These are phyloP conservation scores for Aspergillus tanneri DNA, from an alignment of 2,329 filamentous ascomycete genomes.

Conservation along the genomic window DNA sequence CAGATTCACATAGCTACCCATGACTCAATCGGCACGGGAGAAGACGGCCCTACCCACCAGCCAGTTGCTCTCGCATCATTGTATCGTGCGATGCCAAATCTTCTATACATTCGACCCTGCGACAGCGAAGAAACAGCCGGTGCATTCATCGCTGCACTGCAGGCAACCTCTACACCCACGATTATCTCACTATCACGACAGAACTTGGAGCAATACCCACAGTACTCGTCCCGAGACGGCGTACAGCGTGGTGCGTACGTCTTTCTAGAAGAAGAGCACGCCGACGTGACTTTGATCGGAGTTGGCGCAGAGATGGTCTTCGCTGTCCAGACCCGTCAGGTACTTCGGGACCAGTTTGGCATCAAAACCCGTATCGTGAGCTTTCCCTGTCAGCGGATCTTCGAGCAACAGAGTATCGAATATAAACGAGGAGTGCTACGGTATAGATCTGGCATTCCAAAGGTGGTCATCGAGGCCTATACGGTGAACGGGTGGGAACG, in stretches of 20 bases:
- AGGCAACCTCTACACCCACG: conserved; percentile 10
- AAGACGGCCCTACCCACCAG: conserved; percentile 18
- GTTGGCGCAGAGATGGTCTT: conserved; percentile 51
- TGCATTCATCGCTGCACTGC: conserved; percentile 11
- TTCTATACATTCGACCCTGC: conserved; percentile 11
- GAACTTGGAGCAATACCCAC: conserved; percentile 21
- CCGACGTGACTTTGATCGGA: conserved; percentile 48
- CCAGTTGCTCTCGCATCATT: conserved; percentile 10
- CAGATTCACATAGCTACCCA: conserved; percentile 18
- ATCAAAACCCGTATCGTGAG: conserved; percentile 43
- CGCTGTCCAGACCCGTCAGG: conserved; percentile 44
- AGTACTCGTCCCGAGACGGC: conserved; percentile 39
- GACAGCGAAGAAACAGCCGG: conserved; percentile 13
- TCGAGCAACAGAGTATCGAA: conserved; percentile 45
- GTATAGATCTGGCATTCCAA: conserved; percentile 34
- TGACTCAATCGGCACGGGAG: conserved; percentile 15
- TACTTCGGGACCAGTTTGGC: conserved; percentile 32
- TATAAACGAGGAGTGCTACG: conserved; percentile 46
- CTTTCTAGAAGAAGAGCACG: conserved; percentile 30
- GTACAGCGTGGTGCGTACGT: conserved; percentile 45
- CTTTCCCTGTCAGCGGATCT: conserved; percentile 51
- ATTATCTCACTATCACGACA: conserved; percentile 13
- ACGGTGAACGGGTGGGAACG: conserved; percentile 51
- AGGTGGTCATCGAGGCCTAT: conserved; percentile 51
- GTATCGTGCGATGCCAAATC: conserved; percentile 17